Evolutionary conservation across 305 asterid genomes (phyloP).

Genomic region (Fraxinus angustifolia): DNA sequence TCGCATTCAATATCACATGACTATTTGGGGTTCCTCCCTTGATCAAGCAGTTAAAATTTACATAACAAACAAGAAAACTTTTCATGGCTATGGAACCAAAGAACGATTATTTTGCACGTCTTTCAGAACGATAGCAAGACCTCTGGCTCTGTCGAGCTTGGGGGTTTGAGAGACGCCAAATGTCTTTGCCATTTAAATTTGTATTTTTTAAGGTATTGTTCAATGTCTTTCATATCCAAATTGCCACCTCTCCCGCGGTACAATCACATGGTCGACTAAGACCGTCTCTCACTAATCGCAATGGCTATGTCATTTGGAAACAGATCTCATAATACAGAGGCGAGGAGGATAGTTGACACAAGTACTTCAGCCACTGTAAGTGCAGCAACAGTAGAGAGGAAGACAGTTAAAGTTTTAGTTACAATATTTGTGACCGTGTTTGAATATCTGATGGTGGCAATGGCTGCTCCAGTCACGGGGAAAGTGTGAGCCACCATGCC

Average conservation of each 20-base stretch:
- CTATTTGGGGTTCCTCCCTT: not conserved
- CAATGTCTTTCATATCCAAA: constrained; percentile 31
- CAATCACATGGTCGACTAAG: constrained; percentile 38
- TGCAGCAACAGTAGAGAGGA: constrained; percentile 44
- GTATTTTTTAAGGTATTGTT: constrained; percentile 43
- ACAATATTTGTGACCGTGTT: constrained; percentile 28
- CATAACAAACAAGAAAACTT: not conserved
- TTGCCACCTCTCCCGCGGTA: constrained; percentile 37
- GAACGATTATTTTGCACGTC: not conserved
- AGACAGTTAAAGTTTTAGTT: constrained; percentile 29
- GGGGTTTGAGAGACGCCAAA: constrained; percentile 26
- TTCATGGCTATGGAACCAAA: not conserved
- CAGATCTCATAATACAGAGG: constrained; percentile 49
- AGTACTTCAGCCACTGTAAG: no score
- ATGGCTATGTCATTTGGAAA: constrained; percentile 73
- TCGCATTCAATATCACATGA: not conserved
- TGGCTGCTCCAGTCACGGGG: constrained; percentile 78
- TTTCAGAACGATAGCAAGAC: not conserved
- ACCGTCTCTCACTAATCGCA: constrained; percentile 52
- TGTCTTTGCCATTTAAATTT: constrained; percentile 22
- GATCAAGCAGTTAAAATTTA: not conserved
- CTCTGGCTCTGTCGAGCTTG: not conserved
- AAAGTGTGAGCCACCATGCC: constrained; percentile 66
- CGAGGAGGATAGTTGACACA: no score
- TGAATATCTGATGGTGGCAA: constrained; percentile 65